phyloP scores from a whole-genome alignment of 2,329 filamentous ascomycete species.

The Alternaria angustiovoidea region DNA sequence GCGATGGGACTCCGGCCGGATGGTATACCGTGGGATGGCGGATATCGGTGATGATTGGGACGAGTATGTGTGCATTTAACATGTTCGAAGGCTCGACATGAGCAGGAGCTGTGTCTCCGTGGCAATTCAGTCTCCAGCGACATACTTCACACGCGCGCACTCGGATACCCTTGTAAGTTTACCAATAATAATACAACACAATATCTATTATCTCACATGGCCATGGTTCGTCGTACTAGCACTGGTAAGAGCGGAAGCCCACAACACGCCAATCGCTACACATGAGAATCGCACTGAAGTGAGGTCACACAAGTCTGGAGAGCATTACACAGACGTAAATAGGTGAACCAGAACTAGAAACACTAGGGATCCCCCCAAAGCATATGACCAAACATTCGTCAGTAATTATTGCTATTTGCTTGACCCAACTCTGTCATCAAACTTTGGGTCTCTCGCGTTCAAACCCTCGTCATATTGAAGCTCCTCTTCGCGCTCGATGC shows the following conservation, averaged over 20 bases:
- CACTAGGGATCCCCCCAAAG: neutral
- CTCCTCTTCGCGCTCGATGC: constrained; percentile 48
- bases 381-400: neutral
- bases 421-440: constrained; percentile 13
- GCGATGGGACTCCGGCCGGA: constrained; percentile 37
- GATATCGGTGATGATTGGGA: constrained; percentile 8
- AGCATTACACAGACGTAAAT: neutral
- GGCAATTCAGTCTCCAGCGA: neutral
- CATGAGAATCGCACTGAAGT: neutral
- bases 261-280: neutral
- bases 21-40: constrained; percentile 12
- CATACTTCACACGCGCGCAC: neutral
- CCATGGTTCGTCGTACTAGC: too few relatives aligned
- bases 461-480: constrained; percentile 50
- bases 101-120: neutral
- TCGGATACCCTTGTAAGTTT: neutral
- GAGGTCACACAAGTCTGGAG: neutral
- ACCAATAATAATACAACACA: neutral
- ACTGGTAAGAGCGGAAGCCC: neutral
- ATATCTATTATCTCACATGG: neutral
- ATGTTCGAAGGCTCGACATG: neutral
- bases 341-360: neutral
- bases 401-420: neutral
- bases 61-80: neutral
- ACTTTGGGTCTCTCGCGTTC: constrained; percentile 52